These are phyloP conservation scores for Nidularia sp. DNA, from an alignment of 768 basidiomycete species.

Conservation along the genomic window DNA sequence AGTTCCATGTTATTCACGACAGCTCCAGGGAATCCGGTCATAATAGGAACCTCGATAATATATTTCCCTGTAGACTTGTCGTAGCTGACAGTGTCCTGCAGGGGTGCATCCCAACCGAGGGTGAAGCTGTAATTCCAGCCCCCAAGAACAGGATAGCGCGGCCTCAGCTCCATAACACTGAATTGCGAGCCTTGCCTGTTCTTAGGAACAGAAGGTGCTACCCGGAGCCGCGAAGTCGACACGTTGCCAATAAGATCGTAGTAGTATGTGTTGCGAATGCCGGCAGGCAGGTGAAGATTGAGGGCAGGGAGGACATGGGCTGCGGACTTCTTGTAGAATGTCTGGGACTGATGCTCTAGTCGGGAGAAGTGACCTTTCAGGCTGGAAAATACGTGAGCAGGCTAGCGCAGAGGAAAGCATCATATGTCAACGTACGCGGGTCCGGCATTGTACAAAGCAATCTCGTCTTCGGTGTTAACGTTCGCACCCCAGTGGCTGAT, in stretches of 20 bases:
- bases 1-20: conserved; percentile 80
- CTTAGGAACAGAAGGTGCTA: conserved; percentile 59
- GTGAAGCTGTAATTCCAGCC: conserved; percentile 98
- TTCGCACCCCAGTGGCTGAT: conserved; percentile 98
- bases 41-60: conserved; percentile 78
- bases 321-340: conserved; percentile 61
- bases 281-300: conserved; percentile 77
- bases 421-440: conserved; percentile 60
- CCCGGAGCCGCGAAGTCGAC: conserved; percentile 85
- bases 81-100: conserved; percentile 67
- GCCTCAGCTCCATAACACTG: conserved; percentile 77
- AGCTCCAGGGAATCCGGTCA: conserved; percentile 76
- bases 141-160: conserved; percentile 90
- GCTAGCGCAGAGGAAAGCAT: neutral
- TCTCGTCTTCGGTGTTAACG: conserved; percentile 87
- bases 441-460: conserved; percentile 84
- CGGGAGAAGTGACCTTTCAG: conserved; percentile 96
- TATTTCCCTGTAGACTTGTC: conserved; percentile 62
- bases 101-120: conserved; percentile 88
- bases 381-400: conserved; percentile 34
- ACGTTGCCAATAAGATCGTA: conserved; percentile 95
- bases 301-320: conserved; percentile 72
- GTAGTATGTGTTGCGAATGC: conserved; percentile 80
- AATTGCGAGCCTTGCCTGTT: conserved; percentile 45
- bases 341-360: conserved; percentile 76